A percentile compares a stretch with the other conserved stretches of the same genome.
Evolutionary conservation across 495 filamentous ascomycete genomes (phyloP).

Genomic region (Lentithecium fluviatile): DNA sequence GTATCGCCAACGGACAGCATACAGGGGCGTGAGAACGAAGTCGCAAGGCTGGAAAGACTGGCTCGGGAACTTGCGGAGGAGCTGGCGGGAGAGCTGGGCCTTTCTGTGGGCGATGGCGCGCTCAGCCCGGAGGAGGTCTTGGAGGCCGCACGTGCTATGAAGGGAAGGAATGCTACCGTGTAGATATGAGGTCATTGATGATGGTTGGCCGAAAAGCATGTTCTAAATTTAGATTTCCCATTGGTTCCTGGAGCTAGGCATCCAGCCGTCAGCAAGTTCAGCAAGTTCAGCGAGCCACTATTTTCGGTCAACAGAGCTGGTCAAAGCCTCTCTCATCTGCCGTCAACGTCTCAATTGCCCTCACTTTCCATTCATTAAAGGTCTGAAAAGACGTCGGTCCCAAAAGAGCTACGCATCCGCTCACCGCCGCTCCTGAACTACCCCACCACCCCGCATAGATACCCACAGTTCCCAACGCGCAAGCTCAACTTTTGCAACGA

Average conservation of each 20-base stretch:
- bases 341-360: not conserved
- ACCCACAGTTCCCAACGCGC: not conserved
- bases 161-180: not conserved
- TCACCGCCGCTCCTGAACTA: not conserved
- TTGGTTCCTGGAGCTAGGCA: not conserved
- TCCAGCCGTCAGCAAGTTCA: not conserved
- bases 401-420: not conserved
- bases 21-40: too few species aligned
- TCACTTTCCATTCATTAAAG: not conserved
- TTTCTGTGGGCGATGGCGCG: too few species aligned
- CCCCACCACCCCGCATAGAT: not conserved
- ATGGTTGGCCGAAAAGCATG: not conserved
- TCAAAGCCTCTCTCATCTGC: not conserved
- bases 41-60: too few species aligned
- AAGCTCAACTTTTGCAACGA: not conserved
- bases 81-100: too few species aligned
- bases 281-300: not conserved
- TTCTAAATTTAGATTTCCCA: not conserved
- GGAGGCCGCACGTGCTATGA: too few species aligned
- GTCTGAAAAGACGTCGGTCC: not conserved
- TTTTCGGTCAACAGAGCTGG: not conserved
- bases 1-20: not conserved
- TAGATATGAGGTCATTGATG: not conserved
- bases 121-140: too few species aligned
- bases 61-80: too few species aligned